A percentile compares a stretch with the other conserved stretches of the same genome.
These are phyloP conservation scores for Aureobasidium namibiae DNA, from an alignment of 2,329 filamentous ascomycete genomes.

Conservation along the genomic window DNA sequence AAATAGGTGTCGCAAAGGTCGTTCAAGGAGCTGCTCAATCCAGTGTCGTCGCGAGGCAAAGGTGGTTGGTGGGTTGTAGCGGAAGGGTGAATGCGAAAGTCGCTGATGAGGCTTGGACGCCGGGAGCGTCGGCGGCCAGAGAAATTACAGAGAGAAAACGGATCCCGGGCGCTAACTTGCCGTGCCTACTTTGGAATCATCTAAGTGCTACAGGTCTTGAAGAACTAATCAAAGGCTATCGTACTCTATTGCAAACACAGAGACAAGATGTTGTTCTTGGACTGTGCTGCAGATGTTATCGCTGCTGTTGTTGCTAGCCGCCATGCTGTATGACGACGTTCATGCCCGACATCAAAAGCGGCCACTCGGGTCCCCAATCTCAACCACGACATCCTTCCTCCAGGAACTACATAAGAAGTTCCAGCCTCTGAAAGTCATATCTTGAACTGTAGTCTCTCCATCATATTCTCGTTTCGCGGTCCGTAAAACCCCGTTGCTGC, in stretches of 20 bases:
- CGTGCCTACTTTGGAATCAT: not conserved
- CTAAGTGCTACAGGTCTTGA: not conserved
- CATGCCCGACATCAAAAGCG: not conserved
- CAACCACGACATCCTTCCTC: not conserved
- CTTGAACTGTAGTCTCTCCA: no score
- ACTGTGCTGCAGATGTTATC: not conserved
- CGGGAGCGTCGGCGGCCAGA: not conserved
- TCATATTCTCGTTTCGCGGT: no score
- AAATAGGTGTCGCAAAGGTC: not conserved
- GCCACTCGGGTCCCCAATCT: not conserved
- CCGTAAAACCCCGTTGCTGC: no score
- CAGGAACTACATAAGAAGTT: no score
- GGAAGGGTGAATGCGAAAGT: not conserved
- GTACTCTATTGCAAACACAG: not conserved
- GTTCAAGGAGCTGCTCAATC: not conserved
- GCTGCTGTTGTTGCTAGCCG: not conserved
- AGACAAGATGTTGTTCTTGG: not conserved
- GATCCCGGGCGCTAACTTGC: not conserved
- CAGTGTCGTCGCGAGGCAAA: not conserved
- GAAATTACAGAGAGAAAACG: constrained; percentile 6
- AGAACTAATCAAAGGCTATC: not conserved
- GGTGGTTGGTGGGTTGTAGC: not conserved
- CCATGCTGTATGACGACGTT: not conserved
- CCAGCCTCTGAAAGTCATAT: not conserved
- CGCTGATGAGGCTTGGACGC: not conserved